Evolutionary conservation across 2,329 filamentous ascomycete genomes (phyloP), one percentile per base, ranked within the genome.

Genomic region (Colletotrichum salicis): DNA sequence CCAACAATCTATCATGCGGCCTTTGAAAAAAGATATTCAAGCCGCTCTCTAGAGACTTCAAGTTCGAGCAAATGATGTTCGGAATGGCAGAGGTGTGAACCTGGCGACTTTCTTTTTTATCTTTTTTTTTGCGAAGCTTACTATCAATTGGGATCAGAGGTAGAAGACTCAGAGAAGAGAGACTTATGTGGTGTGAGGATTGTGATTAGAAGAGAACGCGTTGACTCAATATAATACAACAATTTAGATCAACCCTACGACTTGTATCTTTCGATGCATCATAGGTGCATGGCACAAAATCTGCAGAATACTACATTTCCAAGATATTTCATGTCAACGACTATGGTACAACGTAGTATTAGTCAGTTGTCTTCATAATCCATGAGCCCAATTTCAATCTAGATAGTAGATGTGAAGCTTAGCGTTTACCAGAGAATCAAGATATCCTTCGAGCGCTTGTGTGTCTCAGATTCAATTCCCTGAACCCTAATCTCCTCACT

Each of bases 1-100:
- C 11, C 86, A 88, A 78, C 84, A 87, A 78, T 80, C 77, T 7
- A 83, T 83, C 41, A 64, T 83, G 74, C 64, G 81, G 56, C 74
- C 76, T 11, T 37, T 31, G 48, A 65, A 71, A 48, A 27, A 27
- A 10, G 13, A 22, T 5, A 13, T 35, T 33, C 60, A 45, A n/a
- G 70, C 65, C 15, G 33, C 59, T 27, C 54, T 72, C 12, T 72
- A n/a, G 57, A n/a, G 4, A 1, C 11, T 15, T 41, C 10, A 33
- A 19, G 4, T 5, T 58, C 2, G 4, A 54, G 33, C 24, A 27
- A 2, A 27, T 27, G 19, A 41, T 31, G 24, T n/a, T 45, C 15
- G 15, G 19, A 7, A 8, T 10, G 8, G 15, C 15, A 45, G 41
- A 19, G 15, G 8, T 27, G 24, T 27, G 24, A 3, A 27, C 24